Percentiles rank a stretch among this genome's conserved stretches.
phyloP scores from a whole-genome alignment of 805 yeast genomes.

The Starmerella riodocensis region DNA sequence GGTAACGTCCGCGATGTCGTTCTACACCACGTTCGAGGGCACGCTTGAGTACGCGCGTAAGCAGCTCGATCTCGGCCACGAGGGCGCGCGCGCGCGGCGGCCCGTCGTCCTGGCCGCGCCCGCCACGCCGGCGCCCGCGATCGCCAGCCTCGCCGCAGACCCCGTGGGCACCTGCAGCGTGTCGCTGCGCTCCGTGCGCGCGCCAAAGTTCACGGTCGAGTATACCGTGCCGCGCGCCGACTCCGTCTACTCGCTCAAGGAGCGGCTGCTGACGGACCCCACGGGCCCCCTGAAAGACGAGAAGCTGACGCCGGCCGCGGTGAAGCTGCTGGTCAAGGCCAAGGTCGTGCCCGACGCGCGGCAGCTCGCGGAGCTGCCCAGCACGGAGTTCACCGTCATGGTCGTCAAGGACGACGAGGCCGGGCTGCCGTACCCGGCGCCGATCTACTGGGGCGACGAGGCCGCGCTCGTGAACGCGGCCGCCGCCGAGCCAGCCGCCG shows the following conservation, averaged over 20 bases:
- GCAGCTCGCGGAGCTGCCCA: conserved; percentile 16
- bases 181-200: conserved; percentile 51
- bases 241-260: conserved; percentile 24
- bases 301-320: conserved; percentile 6
- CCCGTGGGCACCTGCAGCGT: conserved; percentile 19
- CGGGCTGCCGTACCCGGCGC: conserved; percentile 14
- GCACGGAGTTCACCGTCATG: conserved; percentile 20
- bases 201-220: conserved; percentile 48
- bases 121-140: conserved; percentile 12
- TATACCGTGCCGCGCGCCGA: conserved; percentile 19
- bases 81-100: conserved; percentile 3
- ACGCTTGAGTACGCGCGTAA: conserved; percentile 13
- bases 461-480: neutral
- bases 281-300: conserved; percentile 18
- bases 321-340: conserved; percentile 18
- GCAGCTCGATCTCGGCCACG: conserved; percentile 11
- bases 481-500: neutral
- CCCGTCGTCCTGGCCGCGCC: conserved; percentile 7
- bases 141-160: neutral
- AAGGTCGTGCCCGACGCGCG: conserved; percentile 20
- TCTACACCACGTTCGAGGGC: conserved; percentile 5
- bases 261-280: conserved; percentile 24
- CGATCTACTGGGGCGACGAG: conserved; percentile 19
- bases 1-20: conserved; percentile 2
- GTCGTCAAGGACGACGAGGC: conserved; percentile 4